Base-by-base conservation (phyloP, 768 basidiomycete genomes). In the Mycena sanguinolenta region DNA sequence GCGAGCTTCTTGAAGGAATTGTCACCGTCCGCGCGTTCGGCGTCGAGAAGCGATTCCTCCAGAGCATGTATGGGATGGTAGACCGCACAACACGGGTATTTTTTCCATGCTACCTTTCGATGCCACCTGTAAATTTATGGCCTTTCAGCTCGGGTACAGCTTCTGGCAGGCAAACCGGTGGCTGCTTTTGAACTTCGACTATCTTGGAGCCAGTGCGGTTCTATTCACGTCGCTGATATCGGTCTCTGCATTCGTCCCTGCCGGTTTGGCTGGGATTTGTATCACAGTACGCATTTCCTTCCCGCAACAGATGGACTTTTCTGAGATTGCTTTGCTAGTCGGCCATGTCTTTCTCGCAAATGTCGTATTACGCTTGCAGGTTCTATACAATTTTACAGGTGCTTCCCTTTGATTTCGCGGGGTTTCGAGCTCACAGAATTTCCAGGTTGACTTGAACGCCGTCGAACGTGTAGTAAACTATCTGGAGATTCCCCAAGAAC, bases 381-480 rank as follows among this genome's bases (percentile, higher is more conserved):
- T 46, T 19, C 39, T 38, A 3, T 21, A 46, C 25, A 36, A 16
- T 2, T 27, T 23, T 50, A 50, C 49, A 50, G 49, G 49, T 50
- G 9, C 23, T 4, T 23, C 25, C n/a, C 32, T 5, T 34, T 34
- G 14, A 50, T 50, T 50, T 25, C 4, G 9, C 28, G 8, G 4
- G 27, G 10, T 30, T 30, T 53, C 14, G 17, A 30, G 14, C 28
- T 30, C 12, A 53, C 28, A 16, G 16, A 46, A 46, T n/a, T n/a
- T 34, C 14, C 44, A 63, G 67, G 61, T 58, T 28, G 59, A 49
- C 16, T 34, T 61, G 58, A 60, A 53, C 34, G 66, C 94, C 13
- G 94, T 97, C 10, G 95, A 97, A 53, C 52, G 78, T 92, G 96
- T 71, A 86, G 90, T 95, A 13, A 95, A 97, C 84, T 97, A 96